Conservation (phyloP, 345 rosid species). For the Theobroma cacao region DNA sequence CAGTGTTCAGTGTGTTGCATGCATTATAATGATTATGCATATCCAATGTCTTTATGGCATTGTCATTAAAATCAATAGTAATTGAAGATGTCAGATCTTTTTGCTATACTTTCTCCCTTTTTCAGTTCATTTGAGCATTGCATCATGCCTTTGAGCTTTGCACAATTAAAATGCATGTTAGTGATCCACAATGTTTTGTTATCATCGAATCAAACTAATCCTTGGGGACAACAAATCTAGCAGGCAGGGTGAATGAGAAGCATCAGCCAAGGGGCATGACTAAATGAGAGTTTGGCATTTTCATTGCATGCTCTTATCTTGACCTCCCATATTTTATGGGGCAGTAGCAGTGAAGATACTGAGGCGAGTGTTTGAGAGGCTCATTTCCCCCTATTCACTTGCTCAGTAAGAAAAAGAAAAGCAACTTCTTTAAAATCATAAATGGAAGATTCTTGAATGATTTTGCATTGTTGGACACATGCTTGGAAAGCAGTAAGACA, state of each 20-base stretch:
- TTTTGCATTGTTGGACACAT: neutral
- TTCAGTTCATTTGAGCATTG: neutral
- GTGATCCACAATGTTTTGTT: neutral
- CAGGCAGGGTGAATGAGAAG: neutral
- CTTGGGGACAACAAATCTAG: neutral
- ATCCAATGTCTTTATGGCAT: neutral
- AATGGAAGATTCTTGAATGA: neutral
- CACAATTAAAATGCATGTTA: neutral
- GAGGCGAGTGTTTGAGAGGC: neutral
- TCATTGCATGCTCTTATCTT: neutral
- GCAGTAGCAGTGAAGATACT: neutral
- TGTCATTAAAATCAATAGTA: neutral
- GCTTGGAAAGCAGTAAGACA: neutral
- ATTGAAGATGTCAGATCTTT: neutral
- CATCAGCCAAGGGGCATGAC: neutral
- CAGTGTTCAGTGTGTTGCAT: neutral
- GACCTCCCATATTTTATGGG: neutral
- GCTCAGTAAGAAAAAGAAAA: neutral
- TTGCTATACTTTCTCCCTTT: neutral
- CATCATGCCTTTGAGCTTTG: conserved; percentile 1
- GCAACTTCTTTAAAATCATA: neutral
- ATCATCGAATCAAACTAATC: neutral
- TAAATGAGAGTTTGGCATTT: neutral
- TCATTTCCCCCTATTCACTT: neutral
- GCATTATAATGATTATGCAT: neutral